Conservation (phyloP, 2,329 filamentous ascomycete species). For the Penicillium sclerotiorum region DNA sequence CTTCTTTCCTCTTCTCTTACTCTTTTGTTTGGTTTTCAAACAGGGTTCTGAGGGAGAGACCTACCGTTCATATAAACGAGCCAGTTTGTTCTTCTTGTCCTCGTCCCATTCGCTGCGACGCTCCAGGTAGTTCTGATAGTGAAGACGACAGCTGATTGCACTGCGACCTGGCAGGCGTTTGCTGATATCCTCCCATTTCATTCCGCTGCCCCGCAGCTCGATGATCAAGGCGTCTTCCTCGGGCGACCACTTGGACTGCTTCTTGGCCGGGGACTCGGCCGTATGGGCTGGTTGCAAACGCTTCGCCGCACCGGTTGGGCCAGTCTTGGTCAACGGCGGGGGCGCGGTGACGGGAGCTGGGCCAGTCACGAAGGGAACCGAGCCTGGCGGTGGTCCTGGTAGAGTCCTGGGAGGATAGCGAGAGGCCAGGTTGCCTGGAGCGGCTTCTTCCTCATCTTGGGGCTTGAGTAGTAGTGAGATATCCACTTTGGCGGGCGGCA, state of each 20-base stretch:
- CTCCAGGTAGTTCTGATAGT: constrained; percentile 97
- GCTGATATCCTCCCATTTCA: constrained; percentile 99
- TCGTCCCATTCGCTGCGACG: constrained; percentile 94
- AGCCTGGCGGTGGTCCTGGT: constrained; percentile 24
- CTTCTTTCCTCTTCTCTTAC: background rate
- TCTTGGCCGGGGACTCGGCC: constrained; percentile 73
- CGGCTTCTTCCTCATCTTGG: constrained; percentile 43
- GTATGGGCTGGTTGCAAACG: constrained; percentile 52
- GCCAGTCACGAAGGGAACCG: constrained; percentile 30
- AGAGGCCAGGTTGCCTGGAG: constrained; percentile 33
- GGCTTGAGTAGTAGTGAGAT: constrained; percentile 86
- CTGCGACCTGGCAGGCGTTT: constrained; percentile 87
- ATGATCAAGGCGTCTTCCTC: constrained; percentile 95
- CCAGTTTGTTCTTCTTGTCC: constrained; percentile 95
- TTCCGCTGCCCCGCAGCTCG: constrained; percentile 81
- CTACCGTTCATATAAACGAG: constrained; percentile 91
- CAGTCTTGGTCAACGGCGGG: constrained; percentile 32
- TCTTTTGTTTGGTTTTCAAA: background rate
- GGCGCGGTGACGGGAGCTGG: constrained; percentile 26
- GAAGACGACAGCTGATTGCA: constrained; percentile 88
- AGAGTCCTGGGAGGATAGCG: constrained; percentile 35
- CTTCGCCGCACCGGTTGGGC: constrained; percentile 37
- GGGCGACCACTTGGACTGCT: constrained; percentile 94
- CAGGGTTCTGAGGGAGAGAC: constrained; percentile 25
- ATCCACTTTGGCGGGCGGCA: constrained; percentile 77